These are phyloP conservation scores for Trichoderma endophyticum DNA, from an alignment of 2,329 filamentous ascomycete species.

Conservation along the genomic window DNA sequence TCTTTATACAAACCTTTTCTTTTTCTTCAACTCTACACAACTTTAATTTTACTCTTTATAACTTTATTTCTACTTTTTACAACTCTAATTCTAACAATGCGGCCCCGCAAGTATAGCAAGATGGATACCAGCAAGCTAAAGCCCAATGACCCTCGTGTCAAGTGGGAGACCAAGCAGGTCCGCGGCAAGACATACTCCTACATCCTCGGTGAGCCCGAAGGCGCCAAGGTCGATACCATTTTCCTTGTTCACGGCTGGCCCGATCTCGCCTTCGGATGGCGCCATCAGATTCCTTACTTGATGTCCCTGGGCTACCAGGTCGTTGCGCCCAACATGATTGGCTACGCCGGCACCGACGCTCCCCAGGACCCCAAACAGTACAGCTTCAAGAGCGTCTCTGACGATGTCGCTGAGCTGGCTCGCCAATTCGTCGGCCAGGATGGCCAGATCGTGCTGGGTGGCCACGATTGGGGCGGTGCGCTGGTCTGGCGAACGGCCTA, in stretches of 20 bases:
- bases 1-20: neutral
- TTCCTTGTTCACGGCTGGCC: conserved; percentile 73
- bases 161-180: conserved; percentile 59
- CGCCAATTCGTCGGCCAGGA: conserved; percentile 47
- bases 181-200: conserved; percentile 71
- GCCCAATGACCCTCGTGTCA: conserved; percentile 63
- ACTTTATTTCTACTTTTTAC: neutral
- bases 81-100: neutral
- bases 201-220: conserved; percentile 51
- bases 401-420: conserved; percentile 73
- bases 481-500: conserved; percentile 72
- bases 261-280: conserved; percentile 81
- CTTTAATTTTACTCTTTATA: neutral
- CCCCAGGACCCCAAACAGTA: conserved; percentile 63
- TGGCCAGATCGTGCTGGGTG: conserved; percentile 71
- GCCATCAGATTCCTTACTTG: conserved; percentile 79
- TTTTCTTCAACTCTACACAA: neutral
- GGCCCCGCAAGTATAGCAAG: neutral
- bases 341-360: conserved; percentile 75
- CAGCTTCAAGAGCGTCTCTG: conserved; percentile 66
- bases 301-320: conserved; percentile 71
- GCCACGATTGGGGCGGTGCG: conserved; percentile 89
- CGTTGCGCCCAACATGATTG: conserved; percentile 80
- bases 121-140: conserved; percentile 63
- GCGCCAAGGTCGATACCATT: conserved; percentile 45